These are phyloP conservation scores for Podaxis sp. DNA, from an alignment of 768 basidiomycete species.

Conservation along the genomic window DNA sequence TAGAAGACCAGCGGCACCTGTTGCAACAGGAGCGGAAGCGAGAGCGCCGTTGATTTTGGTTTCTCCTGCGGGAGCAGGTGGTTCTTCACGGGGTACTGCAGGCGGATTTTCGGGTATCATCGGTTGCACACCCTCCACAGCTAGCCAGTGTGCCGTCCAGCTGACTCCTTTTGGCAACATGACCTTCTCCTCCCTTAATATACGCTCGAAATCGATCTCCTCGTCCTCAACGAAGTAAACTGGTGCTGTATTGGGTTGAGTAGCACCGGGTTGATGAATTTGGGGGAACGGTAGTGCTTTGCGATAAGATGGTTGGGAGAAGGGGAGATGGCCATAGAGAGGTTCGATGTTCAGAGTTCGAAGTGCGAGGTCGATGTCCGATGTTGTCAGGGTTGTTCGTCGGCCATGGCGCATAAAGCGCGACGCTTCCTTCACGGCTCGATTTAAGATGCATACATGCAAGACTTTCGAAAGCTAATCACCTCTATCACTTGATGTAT, in stretches of 20 bases:
- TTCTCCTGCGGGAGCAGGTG: constrained; percentile 14
- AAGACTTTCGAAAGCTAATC: constrained; percentile 11
- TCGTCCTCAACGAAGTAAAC: constrained; percentile 96
- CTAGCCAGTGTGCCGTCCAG: constrained; percentile 97
- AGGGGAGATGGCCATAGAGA: constrained; percentile 77
- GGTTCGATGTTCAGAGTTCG: constrained; percentile 96
- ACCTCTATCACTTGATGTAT: constrained; percentile 95
- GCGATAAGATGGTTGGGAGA: constrained; percentile 60
- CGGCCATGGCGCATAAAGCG: constrained; percentile 96
- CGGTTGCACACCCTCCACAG: constrained; percentile 96
- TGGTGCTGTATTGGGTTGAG: constrained; percentile 47
- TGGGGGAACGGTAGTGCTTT: constrained; percentile 51
- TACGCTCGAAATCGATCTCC: constrained; percentile 93
- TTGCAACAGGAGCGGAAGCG: constrained; percentile 23
- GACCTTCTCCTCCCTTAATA: constrained; percentile 83
- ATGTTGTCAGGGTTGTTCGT: constrained; percentile 82
- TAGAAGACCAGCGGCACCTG: constrained; percentile 20
- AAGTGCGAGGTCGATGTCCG: constrained; percentile 91
- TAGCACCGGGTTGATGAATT: neutral
- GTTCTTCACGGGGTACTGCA: constrained; percentile 57
- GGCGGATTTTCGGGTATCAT: constrained; percentile 95
- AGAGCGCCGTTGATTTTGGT: constrained; percentile 6
- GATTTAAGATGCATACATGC: neutral
- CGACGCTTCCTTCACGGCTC: constrained; percentile 72
- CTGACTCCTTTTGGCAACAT: constrained; percentile 73